These are phyloP conservation scores for Vigna hirtella DNA, from an alignment of 306 rosid genomes.

Conservation along the genomic window DNA sequence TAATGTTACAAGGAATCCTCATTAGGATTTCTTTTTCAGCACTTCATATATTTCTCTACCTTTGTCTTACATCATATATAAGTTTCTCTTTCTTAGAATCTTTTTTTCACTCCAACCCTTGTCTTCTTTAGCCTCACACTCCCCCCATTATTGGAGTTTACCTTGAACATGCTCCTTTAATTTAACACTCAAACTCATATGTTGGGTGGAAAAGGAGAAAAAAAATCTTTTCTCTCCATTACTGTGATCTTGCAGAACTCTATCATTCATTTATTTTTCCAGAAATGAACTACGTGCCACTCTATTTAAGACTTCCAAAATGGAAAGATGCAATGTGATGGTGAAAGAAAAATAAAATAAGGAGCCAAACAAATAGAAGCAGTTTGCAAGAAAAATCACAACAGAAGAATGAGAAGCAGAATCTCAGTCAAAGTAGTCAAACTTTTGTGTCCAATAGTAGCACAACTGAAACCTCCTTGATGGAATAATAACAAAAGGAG, in stretches of 20 bases:
- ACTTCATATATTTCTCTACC: too few relatives aligned
- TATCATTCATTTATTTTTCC: slow-evolving; percentile 42
- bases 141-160: background rate
- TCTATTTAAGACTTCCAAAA: slow-evolving; percentile 19
- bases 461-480: slow-evolving; percentile 37
- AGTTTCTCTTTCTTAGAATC: too few relatives aligned
- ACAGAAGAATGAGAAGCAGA: slow-evolving; percentile 59
- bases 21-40: too few relatives aligned
- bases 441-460: slow-evolving; percentile 54
- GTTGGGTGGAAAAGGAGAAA: slow-evolving; percentile 48
- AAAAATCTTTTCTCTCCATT: slow-evolving; percentile 30
- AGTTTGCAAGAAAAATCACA: slow-evolving; percentile 59
- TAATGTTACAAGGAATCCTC: too few relatives aligned
- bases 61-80: too few relatives aligned
- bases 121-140: too few relatives aligned
- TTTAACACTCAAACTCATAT: slow-evolving; percentile 46
- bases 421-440: slow-evolving; percentile 65
- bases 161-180: background rate
- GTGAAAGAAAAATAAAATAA: slow-evolving; percentile 6
- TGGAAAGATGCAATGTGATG: slow-evolving; percentile 12
- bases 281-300: slow-evolving; percentile 9
- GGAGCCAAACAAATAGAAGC: slow-evolving; percentile 35
- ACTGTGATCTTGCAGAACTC: slow-evolving; percentile 29
- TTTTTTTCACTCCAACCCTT: too few relatives aligned
- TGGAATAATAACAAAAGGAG: slow-evolving; percentile 22